A percentile compares a stretch with the other conserved stretches of the same genome.
phyloP scores from a whole-genome alignment of 768 basidiomycete species.

The Leccinum subgranulosum region DNA sequence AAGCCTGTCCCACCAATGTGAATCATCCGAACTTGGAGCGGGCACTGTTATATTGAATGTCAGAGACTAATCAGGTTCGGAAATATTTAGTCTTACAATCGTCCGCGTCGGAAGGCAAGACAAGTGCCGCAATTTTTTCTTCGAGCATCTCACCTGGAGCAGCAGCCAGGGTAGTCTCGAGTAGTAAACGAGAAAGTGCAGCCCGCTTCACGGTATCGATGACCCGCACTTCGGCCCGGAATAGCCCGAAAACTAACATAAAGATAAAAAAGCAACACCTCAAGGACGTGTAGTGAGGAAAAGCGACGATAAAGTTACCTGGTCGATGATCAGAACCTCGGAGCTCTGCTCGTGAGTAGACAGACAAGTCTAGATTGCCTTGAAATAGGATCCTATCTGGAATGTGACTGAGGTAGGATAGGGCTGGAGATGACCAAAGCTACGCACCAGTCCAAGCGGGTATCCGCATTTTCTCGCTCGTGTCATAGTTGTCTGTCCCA shows the following conservation, averaged over 20 bases:
- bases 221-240: conserved; percentile 71
- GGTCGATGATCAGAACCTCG: conserved; percentile 95
- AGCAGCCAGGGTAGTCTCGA: conserved; percentile 61
- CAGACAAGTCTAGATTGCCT: conserved; percentile 71
- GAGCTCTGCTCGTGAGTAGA: conserved; percentile 84
- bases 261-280: not conserved
- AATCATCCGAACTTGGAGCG: conserved; percentile 77
- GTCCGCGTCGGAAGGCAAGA: conserved; percentile 40
- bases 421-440: not conserved
- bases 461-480: conserved; percentile 93
- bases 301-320: conserved; percentile 41
- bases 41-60: conserved; percentile 51
- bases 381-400: conserved; percentile 92
- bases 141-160: conserved; percentile 66
- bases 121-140: conserved; percentile 63
- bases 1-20: conserved; percentile 75
- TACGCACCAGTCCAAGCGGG: conserved; percentile 93
- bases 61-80: not conserved
- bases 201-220: conserved; percentile 77
- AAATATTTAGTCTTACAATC: conserved; percentile 28
- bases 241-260: conserved; percentile 73
- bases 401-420: conserved; percentile 4
- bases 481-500: conserved; percentile 85
- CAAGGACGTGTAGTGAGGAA: not conserved
- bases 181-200: conserved; percentile 62